phyloP scores from a whole-genome alignment of 352 stramenopile species.

The Globisporangium splendens region DNA sequence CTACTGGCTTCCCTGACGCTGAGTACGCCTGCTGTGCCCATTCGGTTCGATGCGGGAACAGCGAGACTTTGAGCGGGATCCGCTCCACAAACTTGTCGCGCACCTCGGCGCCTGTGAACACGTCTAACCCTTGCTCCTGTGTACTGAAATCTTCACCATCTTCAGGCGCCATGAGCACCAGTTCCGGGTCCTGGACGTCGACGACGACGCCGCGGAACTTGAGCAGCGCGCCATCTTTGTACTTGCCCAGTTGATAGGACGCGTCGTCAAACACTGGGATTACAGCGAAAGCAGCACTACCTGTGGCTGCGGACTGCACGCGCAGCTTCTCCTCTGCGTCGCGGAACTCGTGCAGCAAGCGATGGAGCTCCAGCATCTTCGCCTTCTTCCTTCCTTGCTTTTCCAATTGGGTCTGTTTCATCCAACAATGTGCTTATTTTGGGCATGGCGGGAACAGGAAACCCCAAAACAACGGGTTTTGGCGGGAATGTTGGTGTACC shows the following conservation, averaged over 20 bases:
- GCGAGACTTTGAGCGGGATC: slow-evolving; percentile 52
- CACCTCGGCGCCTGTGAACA: slow-evolving; percentile 10
- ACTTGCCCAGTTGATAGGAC: slow-evolving; percentile 39
- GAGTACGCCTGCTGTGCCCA: slow-evolving; percentile 44
- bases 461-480: slow-evolving; percentile 3
- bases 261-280: slow-evolving; percentile 48
- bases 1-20: not conserved
- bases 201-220: slow-evolving; percentile 67
- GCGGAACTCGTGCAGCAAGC: slow-evolving; percentile 8
- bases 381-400: slow-evolving; percentile 5
- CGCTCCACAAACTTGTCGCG: slow-evolving; percentile 51
- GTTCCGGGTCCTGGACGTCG: slow-evolving; percentile 70
- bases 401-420: not conserved
- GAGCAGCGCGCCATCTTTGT: slow-evolving; percentile 52
- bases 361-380: slow-evolving; percentile 14
- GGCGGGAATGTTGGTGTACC: not conserved
- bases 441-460: not conserved
- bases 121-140: not conserved
- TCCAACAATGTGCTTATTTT: not conserved
- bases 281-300: not conserved
- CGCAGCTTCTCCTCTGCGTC: slow-evolving; percentile 7
- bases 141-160: slow-evolving; percentile 7
- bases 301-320: too few species aligned
- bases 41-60: slow-evolving; percentile 54
- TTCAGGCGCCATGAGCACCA: slow-evolving; percentile 36